A percentile compares a stretch with the other conserved stretches of the same genome.
phyloP scores from a whole-genome alignment of 257 asterid genomes.

The Osmanthus fragrans region DNA sequence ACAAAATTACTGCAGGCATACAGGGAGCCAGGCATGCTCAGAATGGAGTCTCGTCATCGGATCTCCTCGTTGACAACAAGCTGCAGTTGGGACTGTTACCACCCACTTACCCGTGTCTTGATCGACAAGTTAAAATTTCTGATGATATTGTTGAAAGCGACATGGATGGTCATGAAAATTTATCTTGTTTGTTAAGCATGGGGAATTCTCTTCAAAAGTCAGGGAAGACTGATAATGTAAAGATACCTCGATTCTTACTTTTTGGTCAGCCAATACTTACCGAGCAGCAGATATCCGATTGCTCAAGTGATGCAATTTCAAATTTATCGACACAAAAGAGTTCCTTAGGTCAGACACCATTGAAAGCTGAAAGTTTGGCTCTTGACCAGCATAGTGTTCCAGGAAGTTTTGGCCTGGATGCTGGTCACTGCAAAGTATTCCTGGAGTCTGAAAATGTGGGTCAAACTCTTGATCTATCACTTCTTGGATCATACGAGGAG shows the following conservation, averaged over 20 bases:
- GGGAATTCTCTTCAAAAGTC: background rate
- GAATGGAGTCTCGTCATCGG: background rate
- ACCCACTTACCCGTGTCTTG: background rate
- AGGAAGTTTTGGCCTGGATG: background rate
- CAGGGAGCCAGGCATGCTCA: background rate
- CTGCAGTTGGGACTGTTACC: background rate
- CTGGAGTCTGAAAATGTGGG: background rate
- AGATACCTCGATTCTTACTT: background rate
- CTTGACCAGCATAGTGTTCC: background rate
- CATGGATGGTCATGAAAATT: background rate
- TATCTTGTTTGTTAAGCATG: background rate
- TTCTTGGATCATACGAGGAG: background rate
- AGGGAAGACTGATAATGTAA: background rate
- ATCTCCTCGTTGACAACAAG: background rate
- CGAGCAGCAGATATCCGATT: background rate
- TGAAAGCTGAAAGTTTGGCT: background rate
- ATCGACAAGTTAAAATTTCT: background rate
- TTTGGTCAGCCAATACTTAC: background rate
- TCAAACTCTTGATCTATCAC: background rate
- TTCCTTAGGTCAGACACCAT: background rate
- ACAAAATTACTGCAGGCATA: background rate
- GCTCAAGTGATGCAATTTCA: too few species aligned
- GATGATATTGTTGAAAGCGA: background rate
- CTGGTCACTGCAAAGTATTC: background rate
- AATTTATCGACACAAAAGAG: background rate